Base-by-base conservation (phyloP, 176 grass and related monocot genomes). In the Aegilops tauschii region DNA sequence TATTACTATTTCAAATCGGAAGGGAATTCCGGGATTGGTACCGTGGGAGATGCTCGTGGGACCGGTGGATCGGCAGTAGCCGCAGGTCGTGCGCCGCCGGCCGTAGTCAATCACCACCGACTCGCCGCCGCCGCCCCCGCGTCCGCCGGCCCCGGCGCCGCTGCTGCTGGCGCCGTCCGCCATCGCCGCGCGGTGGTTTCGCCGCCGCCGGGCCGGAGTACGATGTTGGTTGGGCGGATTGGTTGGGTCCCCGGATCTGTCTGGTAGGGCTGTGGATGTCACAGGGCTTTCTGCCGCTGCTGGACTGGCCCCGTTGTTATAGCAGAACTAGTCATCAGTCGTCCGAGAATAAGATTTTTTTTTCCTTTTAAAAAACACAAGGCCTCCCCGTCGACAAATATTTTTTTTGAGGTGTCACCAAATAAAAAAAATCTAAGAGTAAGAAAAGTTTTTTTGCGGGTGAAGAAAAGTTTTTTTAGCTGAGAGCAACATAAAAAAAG, bases 91-190 rank as follows among this genome's bases (percentile, higher is more conserved):
- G 18, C 84, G 83, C 27, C 86, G 81, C 82, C 88, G 83, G 70
- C 86, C 91, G 6, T 88, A 84, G 81, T 98, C 90, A n/a, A 87
- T 84, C 40, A 98, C 90, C 88, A 89, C 88, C 58, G 92, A 90
- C 86, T 94, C 84, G 35, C 82, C 75, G 50, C 58, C 84, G 2
- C 82, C 61, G 12, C 80, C 39, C 29, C 42, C 77, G 52, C 37
- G 47, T 1, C 82, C 61, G 21, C 13, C 31, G 59, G n/a, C 1
- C 61, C 18, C 12, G 50, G 81, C 73, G 25, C 44, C 87, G 87
- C 94, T 94, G 63, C 92, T 97, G 91, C 93, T 91, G 3, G 88
- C 84, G 36, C 91, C 88, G 79, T 89, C 91, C 25, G 88, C 93
- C 93, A 95, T 95, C 85, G 49, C 25, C 17, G 69, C 18, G 4